Base-by-base conservation (phyloP, 2,329 filamentous ascomycete species). In the Curvularia sp. region DNA sequence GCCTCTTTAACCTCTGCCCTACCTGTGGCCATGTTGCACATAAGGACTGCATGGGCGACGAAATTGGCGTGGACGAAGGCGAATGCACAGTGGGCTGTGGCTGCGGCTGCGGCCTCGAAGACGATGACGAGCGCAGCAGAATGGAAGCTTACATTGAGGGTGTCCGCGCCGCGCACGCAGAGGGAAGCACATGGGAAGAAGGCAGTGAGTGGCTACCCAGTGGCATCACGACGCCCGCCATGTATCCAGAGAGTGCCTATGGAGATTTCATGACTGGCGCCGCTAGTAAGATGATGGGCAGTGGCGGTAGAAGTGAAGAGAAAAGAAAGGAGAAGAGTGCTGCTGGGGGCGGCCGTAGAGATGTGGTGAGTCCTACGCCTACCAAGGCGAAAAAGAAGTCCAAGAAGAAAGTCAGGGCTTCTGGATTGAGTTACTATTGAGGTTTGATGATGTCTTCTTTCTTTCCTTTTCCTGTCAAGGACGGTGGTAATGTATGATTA, bases 1-100 rank as follows among this genome's bases (percentile, higher is more conserved):
- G 76, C 1, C 66, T 75, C 18, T 76, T 77, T 54, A 70, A 72
- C 30, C 63, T 76, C 1, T 78, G 76, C 41, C 73, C 73, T 1
- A 63, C 68, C 2, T 78, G 76, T 55, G 72, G 74, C 8, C 74
- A 77, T 41, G 67, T 77, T 10, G 74, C 75, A 8, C 76, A 78
- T 53, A 74, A 74, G 49, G 69, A 69, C n/a, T 77, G 75, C 63
- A 71, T 77, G 63, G 64, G 66, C 33, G 61, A 69, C 26, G 65
- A 68, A 35, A 48, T 69, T 1, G 62, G 63, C 13, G 60, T 64
- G 42, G 69, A 70, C 5, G 69, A 71, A 31, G 66, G 65, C 12
- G 72, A 73, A 49, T 76, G 74, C 52, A 67, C 71, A 3, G 73
- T 74, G 8, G 69, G 69, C 1, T 71, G 73, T 44, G 66, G 66